Percentiles rank a stretch among this genome's conserved stretches.
Conservation (phyloP, 768 basidiomycete species). For the Ramaria rubella region DNA sequence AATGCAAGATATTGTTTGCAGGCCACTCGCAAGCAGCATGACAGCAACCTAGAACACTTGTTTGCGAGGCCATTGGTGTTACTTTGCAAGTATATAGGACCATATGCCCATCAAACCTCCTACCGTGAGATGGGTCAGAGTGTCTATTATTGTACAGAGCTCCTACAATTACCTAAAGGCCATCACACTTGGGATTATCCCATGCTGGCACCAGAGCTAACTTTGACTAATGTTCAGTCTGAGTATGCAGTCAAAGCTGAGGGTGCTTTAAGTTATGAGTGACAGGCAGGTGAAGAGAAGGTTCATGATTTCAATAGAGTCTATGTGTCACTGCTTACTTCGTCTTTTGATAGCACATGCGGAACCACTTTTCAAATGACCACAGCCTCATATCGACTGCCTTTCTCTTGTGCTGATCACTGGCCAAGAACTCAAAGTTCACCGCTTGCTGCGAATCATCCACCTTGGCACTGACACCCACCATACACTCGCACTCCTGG, state of each 20-base stretch:
- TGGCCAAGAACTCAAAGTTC: conserved; percentile 17
- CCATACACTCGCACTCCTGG: conserved; percentile 25
- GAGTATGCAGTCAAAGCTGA: too few relatives aligned
- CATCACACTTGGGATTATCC: conserved; percentile 23
- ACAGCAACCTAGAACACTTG: too few relatives aligned
- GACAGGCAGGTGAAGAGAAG: conserved; percentile 8
- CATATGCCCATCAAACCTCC: conserved; percentile 24
- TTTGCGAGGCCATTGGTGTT: conserved; percentile 22
- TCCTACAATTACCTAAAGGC: conserved; percentile 22
- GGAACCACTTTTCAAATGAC: conserved; percentile 27
- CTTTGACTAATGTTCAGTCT: not conserved
- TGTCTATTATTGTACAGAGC: too few relatives aligned
- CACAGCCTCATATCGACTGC: conserved; percentile 21
- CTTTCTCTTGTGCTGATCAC: conserved; percentile 23
- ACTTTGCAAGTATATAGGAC: conserved; percentile 23
- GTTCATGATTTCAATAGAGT: conserved; percentile 9
- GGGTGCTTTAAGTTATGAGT: too few relatives aligned
- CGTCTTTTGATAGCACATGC: not conserved
- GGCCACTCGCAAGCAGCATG: conserved; percentile 24
- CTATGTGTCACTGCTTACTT: conserved; percentile 10
- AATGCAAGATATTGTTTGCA: too few relatives aligned
- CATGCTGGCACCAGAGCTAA: not conserved
- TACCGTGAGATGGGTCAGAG: conserved; percentile 28
- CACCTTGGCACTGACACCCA: conserved; percentile 16
- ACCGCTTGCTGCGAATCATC: conserved; percentile 21